Conservation (phyloP, 768 basidiomycete species). For the Macrolepiota fuliginosa region DNA sequence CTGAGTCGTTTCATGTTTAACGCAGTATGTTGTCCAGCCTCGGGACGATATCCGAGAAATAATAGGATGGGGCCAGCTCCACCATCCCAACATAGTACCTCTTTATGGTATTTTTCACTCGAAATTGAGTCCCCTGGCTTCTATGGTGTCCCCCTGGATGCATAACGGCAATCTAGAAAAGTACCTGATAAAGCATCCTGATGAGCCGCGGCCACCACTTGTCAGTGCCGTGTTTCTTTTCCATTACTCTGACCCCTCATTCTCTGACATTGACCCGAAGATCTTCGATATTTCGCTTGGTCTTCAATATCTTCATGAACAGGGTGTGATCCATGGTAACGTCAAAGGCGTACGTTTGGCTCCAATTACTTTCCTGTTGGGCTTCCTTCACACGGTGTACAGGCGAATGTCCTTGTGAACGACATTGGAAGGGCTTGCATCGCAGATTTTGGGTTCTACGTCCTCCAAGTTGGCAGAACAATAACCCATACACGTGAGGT, state of each 20-base stretch:
- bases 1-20: no score
- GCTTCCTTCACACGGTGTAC: background rate
- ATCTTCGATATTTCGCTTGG: conserved; percentile 15
- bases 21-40: no score
- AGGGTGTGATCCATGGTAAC: conserved; percentile 18
- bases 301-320: conserved; percentile 16
- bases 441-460: conserved; percentile 19
- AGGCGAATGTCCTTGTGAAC: conserved; percentile 20
- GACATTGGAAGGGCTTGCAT: conserved; percentile 15
- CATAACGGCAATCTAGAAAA: conserved; percentile 6
- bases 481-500: background rate
- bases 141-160: conserved; percentile 13
- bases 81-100: conserved; percentile 4
- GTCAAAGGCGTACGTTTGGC: conserved; percentile 16
- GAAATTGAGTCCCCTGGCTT: background rate
- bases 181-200: background rate
- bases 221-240: background rate
- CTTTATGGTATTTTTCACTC: background rate
- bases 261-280: background rate
- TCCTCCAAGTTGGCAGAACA: conserved; percentile 6
- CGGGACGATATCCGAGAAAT: background rate
- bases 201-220: background rate
- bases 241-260: no score
- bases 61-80: background rate
- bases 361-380: background rate